These are phyloP conservation scores for Lachancea kluyveri DNA, from an alignment of 805 yeast genomes.

Conservation along the genomic window DNA sequence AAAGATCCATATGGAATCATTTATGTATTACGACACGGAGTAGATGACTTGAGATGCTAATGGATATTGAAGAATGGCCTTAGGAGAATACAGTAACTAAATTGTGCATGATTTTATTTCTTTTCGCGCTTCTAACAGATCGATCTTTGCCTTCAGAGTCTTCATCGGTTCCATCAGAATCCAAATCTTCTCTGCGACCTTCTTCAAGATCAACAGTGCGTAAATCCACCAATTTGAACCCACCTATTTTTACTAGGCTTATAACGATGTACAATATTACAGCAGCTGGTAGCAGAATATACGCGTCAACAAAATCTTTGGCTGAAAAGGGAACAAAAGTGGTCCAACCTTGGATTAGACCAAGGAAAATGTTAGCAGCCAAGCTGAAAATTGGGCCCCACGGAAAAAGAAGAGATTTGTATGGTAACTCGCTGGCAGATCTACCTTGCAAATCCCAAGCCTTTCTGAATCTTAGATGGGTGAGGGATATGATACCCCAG, in stretches of 20 bases:
- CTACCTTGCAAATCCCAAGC: slow-evolving; percentile 41
- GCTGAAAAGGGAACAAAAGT: slow-evolving; percentile 53
- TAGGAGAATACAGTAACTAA: no score
- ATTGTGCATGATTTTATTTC: no score
- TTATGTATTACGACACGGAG: no score
- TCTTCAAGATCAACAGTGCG: slow-evolving; percentile 5
- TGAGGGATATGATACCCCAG: slow-evolving; percentile 55
- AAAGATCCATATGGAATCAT: no score
- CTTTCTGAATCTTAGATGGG: slow-evolving; percentile 51
- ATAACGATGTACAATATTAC: slow-evolving; percentile 32
- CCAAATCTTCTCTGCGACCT: slow-evolving; percentile 11
- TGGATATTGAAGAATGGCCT: no score
- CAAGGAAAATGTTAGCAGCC: slow-evolving; percentile 44
- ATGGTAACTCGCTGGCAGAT: slow-evolving; percentile 45
- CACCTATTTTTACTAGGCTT: slow-evolving; percentile 3
- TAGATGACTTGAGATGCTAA: no score
- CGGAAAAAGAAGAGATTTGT: slow-evolving; percentile 47
- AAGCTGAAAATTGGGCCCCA: slow-evolving; percentile 44
- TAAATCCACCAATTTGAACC: slow-evolving; percentile 7
- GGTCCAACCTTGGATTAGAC: slow-evolving; percentile 63
- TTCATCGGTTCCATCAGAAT: slow-evolving; percentile 5
- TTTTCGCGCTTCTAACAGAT: no score
- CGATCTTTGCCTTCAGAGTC: no score
- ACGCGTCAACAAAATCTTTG: slow-evolving; percentile 50
- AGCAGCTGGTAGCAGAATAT: slow-evolving; percentile 52